Conservation (phyloP, 1,284 basidiomycete species). For the Ceratobasidium sp. region DNA sequence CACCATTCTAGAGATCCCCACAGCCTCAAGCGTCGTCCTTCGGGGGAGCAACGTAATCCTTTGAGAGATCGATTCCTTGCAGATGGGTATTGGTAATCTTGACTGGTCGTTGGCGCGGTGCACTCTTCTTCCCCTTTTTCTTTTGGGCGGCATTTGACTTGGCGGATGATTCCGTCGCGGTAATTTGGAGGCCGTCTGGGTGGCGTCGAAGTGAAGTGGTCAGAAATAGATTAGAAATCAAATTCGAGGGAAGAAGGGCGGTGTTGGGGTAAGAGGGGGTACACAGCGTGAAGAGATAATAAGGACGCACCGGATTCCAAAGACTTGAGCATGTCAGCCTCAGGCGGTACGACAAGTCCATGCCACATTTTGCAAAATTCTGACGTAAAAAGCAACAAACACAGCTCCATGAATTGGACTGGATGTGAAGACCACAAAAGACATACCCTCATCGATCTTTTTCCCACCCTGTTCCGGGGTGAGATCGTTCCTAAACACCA, state of each 20-base stretch:
- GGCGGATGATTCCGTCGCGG: constrained; percentile 65
- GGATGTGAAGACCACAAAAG: background rate
- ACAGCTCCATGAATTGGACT: background rate
- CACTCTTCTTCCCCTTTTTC: constrained; percentile 85
- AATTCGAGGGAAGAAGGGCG: constrained; percentile 41
- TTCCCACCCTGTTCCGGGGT: constrained; percentile 77
- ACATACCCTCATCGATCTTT: constrained; percentile 81
- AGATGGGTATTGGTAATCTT: constrained; percentile 90
- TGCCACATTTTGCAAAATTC: constrained; percentile 92
- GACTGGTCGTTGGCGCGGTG: constrained; percentile 75
- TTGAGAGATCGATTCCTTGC: constrained; percentile 83
- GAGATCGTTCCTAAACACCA: constrained; percentile 93
- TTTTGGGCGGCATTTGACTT: constrained; percentile 66
- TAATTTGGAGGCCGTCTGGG: constrained; percentile 79
- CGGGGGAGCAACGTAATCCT: constrained; percentile 55
- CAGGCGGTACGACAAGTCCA: constrained; percentile 81
- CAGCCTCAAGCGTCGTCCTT: constrained; percentile 21
- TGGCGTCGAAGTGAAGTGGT: background rate
- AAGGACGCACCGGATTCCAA: constrained; percentile 70
- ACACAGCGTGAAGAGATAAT: background rate
- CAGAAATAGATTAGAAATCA: constrained; percentile 30
- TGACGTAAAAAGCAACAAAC: constrained; percentile 51
- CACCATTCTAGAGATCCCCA: no score
- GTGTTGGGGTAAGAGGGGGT: constrained; percentile 22
- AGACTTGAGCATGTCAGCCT: constrained; percentile 80